Base-by-base conservation (phyloP, 495 filamentous ascomycete species). In the Aspergillus egyptiacus region DNA sequence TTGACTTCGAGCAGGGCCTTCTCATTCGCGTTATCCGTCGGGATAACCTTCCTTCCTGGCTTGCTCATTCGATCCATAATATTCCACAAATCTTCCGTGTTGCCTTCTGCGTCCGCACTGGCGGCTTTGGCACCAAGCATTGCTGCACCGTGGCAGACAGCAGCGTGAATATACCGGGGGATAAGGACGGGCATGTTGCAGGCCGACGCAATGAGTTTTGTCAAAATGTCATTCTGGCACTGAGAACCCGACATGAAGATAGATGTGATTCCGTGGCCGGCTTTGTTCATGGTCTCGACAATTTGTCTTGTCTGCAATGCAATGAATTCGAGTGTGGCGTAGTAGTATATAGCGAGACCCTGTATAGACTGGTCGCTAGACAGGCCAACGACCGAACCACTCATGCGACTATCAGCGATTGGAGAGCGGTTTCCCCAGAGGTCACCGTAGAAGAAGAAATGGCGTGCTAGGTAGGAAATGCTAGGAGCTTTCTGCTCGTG, bases 211-310 rank as follows among this genome's bases (percentile, higher is more conserved):
- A 97, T 88, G 27, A 97, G 83, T 14, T 81, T 71, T 78, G 97
- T 91, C 22, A 98, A 73, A 45, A 98, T 84, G 20, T 83, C 79
- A 63, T 98, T 98, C 66, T 96, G 90, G 72, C 93, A 98, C 61
- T 96, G 93, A 18, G 86, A 90, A 48, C 93, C 93, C 14, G 87
- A 94, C 93, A 98, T 96, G 77, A 96, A 98, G 65, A 98, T 95
- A 41, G 86, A 91, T 36, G 72, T 78, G 66, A 97, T 91, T 35
- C 71, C 66, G 63, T 97, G 93, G 25, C 91, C 91, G 11, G 84
- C 70, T 11, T 74, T 65, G 70, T 96, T 97, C 86, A 97, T 94
- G 4, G 86, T 78, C 58, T 94, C 86, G 51, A 97, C 78, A 59
- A 98, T 98, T 62, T 98, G 93, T 33, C 86, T 80, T 2, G 93